Evolutionary conservation across 139 green algal genomes (phyloP).

Genomic region (Raphidocelis subcapitata): DNA sequence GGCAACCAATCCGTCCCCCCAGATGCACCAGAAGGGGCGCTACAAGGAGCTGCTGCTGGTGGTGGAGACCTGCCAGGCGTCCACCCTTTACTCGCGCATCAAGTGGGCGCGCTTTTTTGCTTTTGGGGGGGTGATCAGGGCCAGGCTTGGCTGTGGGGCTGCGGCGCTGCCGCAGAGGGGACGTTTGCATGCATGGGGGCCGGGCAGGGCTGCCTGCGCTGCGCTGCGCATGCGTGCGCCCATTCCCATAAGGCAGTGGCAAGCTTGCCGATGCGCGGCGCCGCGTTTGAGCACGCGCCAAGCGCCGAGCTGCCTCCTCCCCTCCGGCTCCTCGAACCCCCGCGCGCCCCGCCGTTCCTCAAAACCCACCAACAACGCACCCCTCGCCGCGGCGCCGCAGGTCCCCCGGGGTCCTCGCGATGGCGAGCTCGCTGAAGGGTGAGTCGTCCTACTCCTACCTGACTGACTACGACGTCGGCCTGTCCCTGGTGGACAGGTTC

Average conservation of each 20-base stretch:
- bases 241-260: too few species aligned
- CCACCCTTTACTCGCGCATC: slow-evolving; percentile 68
- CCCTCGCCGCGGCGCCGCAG: too few species aligned
- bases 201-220: too few species aligned
- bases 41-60: slow-evolving; percentile 91
- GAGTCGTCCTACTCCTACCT: slow-evolving; percentile 75
- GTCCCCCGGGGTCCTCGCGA: slow-evolving; percentile 21
- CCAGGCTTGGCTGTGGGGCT: slow-evolving; percentile 57
- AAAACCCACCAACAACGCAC: too few species aligned
- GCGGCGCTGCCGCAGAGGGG: not conserved
- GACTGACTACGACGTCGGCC: slow-evolving; percentile 55
- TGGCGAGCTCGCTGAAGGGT: slow-evolving; percentile 27
- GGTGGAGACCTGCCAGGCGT: slow-evolving; percentile 91
- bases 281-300: too few species aligned
- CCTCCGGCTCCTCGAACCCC: too few species aligned
- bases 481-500: slow-evolving; percentile 76
- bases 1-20: not conserved
- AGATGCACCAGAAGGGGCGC: slow-evolving; percentile 70
- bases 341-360: too few species aligned
- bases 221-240: too few species aligned
- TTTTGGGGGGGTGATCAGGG: slow-evolving; percentile 50
- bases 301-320: too few species aligned
- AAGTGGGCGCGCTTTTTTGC: slow-evolving; percentile 44
- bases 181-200: too few species aligned
- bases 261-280: too few species aligned